phyloP scores from a whole-genome alignment of 129 eudicot species.

The Saussurea involucrata region DNA sequence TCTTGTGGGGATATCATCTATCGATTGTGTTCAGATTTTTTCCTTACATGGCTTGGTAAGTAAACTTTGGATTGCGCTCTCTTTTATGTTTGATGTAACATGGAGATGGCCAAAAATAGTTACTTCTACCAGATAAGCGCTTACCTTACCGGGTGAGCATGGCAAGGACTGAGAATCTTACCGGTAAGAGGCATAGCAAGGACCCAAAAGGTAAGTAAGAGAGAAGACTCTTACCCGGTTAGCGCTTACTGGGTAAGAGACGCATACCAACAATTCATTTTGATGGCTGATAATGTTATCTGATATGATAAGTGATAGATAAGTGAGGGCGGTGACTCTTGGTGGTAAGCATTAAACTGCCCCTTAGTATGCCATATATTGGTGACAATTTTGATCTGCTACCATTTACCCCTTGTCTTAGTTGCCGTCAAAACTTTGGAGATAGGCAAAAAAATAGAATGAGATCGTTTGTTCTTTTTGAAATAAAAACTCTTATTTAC shows the following conservation, averaged over 20 bases:
- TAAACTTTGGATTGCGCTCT: slow-evolving; percentile 7
- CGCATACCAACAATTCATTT: not conserved
- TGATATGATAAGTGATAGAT: not conserved
- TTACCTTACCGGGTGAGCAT: not conserved
- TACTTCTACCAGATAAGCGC: not conserved
- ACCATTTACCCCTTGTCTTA: not conserved
- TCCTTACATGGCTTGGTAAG: slow-evolving; percentile 95
- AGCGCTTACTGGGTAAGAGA: not conserved
- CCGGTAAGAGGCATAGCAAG: not conserved
- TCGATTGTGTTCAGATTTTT: slow-evolving; percentile 81
- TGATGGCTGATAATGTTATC: not conserved
- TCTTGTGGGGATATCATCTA: slow-evolving; percentile 76
- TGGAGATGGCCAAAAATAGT: not conserved
- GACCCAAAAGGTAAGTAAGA: not conserved
- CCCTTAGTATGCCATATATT: not conserved
- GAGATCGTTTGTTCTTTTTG: too few species aligned
- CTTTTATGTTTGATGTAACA: not conserved
- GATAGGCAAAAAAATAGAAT: not conserved
- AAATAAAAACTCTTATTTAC: too few species aligned
- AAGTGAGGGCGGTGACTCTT: not conserved
- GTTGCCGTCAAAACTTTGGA: not conserved
- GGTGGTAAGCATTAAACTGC: not conserved
- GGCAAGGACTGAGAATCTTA: not conserved
- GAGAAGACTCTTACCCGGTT: not conserved
- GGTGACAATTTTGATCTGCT: not conserved